Evolutionary conservation across 148 eudicot species (phyloP).

Genomic region (Heliamphora exappendiculata): DNA sequence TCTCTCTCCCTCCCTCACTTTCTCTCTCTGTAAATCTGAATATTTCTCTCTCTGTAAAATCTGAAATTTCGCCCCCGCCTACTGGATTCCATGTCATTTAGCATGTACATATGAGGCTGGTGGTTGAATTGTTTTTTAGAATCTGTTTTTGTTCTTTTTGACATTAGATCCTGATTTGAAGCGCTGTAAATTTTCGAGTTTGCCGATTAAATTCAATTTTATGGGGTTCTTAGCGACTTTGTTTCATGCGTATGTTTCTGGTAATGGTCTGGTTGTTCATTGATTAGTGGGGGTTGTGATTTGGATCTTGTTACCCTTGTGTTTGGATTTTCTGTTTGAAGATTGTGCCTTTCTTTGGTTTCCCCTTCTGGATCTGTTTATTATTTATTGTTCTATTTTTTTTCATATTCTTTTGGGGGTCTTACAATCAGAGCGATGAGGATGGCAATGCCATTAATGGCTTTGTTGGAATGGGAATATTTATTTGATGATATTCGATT

Average conservation of each 20-base stretch:
- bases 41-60: slow-evolving; percentile 14
- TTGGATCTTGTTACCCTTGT: background rate
- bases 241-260: background rate
- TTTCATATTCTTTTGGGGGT: background rate
- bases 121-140: background rate
- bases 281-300: background rate
- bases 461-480: background rate
- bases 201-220: background rate
- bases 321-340: background rate
- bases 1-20: slow-evolving; percentile 20
- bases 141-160: background rate
- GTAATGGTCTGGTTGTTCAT: background rate
- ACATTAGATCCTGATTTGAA: slow-evolving; percentile 16
- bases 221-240: background rate
- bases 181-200: slow-evolving; percentile 6
- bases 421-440: background rate
- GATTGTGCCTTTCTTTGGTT: background rate
- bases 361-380: background rate
- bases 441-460: background rate
- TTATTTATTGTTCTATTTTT: background rate
- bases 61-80: background rate
- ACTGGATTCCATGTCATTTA: background rate
- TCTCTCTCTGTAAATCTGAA: slow-evolving; percentile 10
- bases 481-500: background rate
- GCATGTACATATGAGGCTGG: background rate